Base-by-base conservation (phyloP, 208 protist species). In the Crithidia expoeki region DNA sequence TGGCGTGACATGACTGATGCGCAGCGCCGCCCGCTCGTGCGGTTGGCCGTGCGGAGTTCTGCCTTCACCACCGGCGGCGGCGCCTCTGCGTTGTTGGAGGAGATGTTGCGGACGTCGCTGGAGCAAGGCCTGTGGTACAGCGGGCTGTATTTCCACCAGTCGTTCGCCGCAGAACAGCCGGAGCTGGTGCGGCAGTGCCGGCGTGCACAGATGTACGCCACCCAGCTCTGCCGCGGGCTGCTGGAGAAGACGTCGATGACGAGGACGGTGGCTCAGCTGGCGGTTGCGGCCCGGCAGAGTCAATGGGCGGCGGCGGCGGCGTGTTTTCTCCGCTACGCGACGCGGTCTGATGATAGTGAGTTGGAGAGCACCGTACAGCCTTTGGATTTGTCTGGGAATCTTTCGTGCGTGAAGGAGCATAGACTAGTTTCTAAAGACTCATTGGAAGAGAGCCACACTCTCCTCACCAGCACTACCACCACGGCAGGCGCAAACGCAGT, bases 121-220 rank as follows among this genome's bases (percentile, higher is more conserved):
- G 65, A 53, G 23, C 74, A 68, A 1, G 89, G 89, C 11, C 57
- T 81, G 51, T 94, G 89, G 89, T 72, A 74, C 44, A 76, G 71
- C 3, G 89, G 86, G 4, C 72, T 94, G 14, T 72, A 79, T 46
- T 86, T 92, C 32, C 82, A 91, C 52, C 80, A 86, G 53, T 57
- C 84, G 21, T 49, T 92, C 11, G 64, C 62, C 2, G 59, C 72
- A 28, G 84, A 92, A 68, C 75, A 83, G 53, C 82, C 89, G 17
- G 76, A 77, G 40, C 32, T 90, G 50, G 47, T 90, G 25, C 56
- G 62, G 30, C 46, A 67, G 63, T 87, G 75, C 50, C 59, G 28
- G 11, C 75, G 57, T n/a, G 74, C 83, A n/a, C 74, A 73, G 36
- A 30, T 57, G 46, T 90, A 90, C 75, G 81, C 77, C 10, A 50